Conservation (phyloP, 2,329 filamentous ascomycete species). For the Aspergillus sp. region DNA sequence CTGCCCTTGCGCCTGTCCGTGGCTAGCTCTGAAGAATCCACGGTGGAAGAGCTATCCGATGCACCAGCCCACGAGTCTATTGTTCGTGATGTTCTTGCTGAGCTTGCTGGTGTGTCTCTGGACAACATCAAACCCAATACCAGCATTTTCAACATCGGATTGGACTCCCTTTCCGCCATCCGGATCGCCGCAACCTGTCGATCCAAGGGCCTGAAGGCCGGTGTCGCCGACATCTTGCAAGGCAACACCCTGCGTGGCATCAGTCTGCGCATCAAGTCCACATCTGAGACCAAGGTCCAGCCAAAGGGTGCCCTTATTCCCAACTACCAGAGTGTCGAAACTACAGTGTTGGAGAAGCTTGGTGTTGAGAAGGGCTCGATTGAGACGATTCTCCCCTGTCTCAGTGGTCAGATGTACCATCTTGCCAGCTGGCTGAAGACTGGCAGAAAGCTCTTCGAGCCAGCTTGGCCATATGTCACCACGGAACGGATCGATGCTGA, state of each 20-base stretch:
- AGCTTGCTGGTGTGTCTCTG: constrained; percentile 13
- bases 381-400: constrained; percentile 24
- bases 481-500: constrained; percentile 18
- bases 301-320: constrained; percentile 7
- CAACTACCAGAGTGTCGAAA: constrained; percentile 8
- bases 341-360: constrained; percentile 10
- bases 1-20: constrained; percentile 13
- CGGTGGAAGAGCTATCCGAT: background rate
- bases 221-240: constrained; percentile 29
- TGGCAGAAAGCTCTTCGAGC: constrained; percentile 24
- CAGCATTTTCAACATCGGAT: constrained; percentile 26
- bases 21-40: background rate
- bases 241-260: constrained; percentile 26
- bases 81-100: constrained; percentile 18
- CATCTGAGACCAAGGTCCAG: constrained; percentile 1
- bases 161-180: constrained; percentile 29
- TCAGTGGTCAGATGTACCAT: constrained; percentile 30
- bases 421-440: constrained; percentile 29
- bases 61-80: constrained; percentile 10
- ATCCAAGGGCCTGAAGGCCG: constrained; percentile 17
- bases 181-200: constrained; percentile 23
- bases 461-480: constrained; percentile 24
- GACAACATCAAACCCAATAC: constrained; percentile 18
- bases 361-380: constrained; percentile 12
- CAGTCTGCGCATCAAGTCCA: constrained; percentile 13